These are phyloP conservation scores for Herpetomonas samuelpessoai DNA, from an alignment of 208 protist species.

Conservation along the genomic window DNA sequence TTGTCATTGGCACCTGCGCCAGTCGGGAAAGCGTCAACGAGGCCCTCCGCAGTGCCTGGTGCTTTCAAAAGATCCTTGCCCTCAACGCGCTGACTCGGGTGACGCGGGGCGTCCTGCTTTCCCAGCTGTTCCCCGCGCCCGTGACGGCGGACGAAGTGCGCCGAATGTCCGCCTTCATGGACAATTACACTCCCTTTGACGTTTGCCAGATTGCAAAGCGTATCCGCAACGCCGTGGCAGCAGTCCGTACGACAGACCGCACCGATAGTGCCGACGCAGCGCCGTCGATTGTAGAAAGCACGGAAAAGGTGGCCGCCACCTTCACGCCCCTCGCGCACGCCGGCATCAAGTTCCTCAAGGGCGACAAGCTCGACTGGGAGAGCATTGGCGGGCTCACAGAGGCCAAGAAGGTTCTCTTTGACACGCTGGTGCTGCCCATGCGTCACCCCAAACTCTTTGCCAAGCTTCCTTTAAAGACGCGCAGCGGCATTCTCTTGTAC, in stretches of 20 bases:
- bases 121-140: slow-evolving; percentile 49
- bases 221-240: slow-evolving; percentile 25
- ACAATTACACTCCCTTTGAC: slow-evolving; percentile 91
- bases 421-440: slow-evolving; percentile 95
- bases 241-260: too few species aligned
- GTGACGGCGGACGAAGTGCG: slow-evolving; percentile 29
- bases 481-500: slow-evolving; percentile 91
- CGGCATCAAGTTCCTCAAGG: slow-evolving; percentile 76
- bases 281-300: slow-evolving; percentile 6
- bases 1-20: slow-evolving; percentile 66
- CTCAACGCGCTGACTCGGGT: slow-evolving; percentile 59
- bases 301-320: slow-evolving; percentile 27
- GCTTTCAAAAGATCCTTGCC: slow-evolving; percentile 55
- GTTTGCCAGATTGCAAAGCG: slow-evolving; percentile 48
- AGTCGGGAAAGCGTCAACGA: slow-evolving; percentile 70
- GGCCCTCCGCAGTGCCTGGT: slow-evolving; percentile 55
- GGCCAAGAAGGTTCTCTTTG: slow-evolving; percentile 94
- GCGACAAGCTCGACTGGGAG: slow-evolving; percentile 64
- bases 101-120: slow-evolving; percentile 41
- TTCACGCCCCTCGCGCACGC: slow-evolving; percentile 85
- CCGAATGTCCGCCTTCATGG: slow-evolving; percentile 51
- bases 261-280: not conserved
- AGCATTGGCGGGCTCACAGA: slow-evolving; percentile 89
- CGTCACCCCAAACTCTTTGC: slow-evolving; percentile 92
- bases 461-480: slow-evolving; percentile 85